Evolutionary conservation across 1,284 basidiomycete genomes (phyloP).

Genomic region (Cutaneotrichosporon sp.): DNA sequence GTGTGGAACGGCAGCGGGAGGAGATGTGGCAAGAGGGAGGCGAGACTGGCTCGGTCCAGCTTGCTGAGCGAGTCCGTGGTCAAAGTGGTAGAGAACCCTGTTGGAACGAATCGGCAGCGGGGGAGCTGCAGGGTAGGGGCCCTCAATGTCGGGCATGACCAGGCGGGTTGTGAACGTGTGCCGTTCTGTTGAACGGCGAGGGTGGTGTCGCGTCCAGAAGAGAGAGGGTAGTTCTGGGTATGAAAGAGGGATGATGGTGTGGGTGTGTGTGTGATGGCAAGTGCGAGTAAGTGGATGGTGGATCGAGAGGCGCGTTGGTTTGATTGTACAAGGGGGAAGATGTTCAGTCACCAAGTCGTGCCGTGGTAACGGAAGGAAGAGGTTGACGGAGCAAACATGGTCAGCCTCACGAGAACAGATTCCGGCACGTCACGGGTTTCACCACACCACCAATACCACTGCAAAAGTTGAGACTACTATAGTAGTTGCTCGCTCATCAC

Average conservation of each 20-base stretch:
- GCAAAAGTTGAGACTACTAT: not conserved
- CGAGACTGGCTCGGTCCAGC: slow-evolving; percentile 14
- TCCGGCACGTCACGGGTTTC: slow-evolving; percentile 6
- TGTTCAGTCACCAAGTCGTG: not conserved
- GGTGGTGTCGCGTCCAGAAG: not conserved
- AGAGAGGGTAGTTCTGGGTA: not conserved
- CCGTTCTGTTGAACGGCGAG: not conserved
- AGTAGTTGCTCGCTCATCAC: too few relatives aligned
- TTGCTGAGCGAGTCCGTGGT: not conserved
- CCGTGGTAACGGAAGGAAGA: slow-evolving; percentile 1
- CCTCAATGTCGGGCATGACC: slow-evolving; percentile 12
- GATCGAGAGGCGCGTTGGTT: not conserved
- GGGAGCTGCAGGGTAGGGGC: slow-evolving; percentile 5
- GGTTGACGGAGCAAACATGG: slow-evolving; percentile 1
- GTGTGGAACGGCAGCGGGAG: not conserved
- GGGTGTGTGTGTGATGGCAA: not conserved
- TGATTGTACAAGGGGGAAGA: not conserved
- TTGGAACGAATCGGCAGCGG: slow-evolving; percentile 13
- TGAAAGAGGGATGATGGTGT: not conserved
- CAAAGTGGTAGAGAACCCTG: not conserved
- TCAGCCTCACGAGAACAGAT: slow-evolving; percentile 3
- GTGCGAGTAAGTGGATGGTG: not conserved
- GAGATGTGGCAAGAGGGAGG: not conserved
- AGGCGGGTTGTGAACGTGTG: not conserved
- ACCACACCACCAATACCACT: not conserved